Base-by-base conservation (phyloP, 768 basidiomycete species). In the Filobasidium floriforme region DNA sequence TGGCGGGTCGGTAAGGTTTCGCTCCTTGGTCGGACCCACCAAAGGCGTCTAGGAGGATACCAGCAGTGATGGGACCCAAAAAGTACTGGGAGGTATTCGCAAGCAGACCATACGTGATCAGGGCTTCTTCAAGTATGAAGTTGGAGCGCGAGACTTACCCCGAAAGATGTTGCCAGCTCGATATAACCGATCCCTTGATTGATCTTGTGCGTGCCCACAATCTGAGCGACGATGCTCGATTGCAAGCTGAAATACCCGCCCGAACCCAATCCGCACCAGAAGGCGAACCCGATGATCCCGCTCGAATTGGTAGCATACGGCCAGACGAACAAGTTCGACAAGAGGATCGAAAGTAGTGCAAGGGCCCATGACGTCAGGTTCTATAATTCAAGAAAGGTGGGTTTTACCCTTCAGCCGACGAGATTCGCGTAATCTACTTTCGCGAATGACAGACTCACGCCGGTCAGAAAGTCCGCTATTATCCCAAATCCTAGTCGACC, bases 21-120 rank as follows among this genome's bases (percentile, higher is more conserved):
- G 69, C 66, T 0, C 69, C 69, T 41, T 66, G 32, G 11, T 66
- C 51, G 1, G 65, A 51, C 2, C 69, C 69, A 41, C 69, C 69
- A 41, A 70, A 68, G 1, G 66, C 67, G 63, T 70, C 69, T 22
- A 70, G 61, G 12, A 70, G 55, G 3, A 67, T 67, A 3, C 69
- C 69, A 11, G 69, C 69, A 6, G 67, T 66, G 46, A 70, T 61
- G 5, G 69, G 69, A 9, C 69, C 69, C n/a, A 67, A 63, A 24
- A 70, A 59, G 43, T 66, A 67, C 40, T 51, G 46, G 4, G n/a
- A n/a, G n/a, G n/a, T n/a, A n/a, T n/a, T n/a, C n/a, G 32, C 32
- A 9, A 37, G 32, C 4, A 37, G 9, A 9, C 32, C 9, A 37
- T 37, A 37, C 3, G 32, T 51, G 6, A 51, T 24, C 46, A 51